A percentile compares a stretch with the other conserved stretches of the same genome.
phyloP scores from a whole-genome alignment of 768 basidiomycete species.

The Boletus sp. region DNA sequence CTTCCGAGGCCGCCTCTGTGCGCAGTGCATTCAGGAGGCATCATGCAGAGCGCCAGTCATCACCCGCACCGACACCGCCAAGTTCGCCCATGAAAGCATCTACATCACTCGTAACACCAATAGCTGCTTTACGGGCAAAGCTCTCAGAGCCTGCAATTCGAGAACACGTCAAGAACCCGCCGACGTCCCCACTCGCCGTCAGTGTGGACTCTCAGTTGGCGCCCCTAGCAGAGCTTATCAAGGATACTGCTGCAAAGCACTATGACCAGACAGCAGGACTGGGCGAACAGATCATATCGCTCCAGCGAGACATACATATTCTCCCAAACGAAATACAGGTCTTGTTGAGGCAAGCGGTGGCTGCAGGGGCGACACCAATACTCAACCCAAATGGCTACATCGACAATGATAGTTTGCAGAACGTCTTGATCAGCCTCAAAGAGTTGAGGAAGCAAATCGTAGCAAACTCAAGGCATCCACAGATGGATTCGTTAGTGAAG shows the following conservation, averaged over 20 bases:
- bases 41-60: neutral
- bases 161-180: slow-evolving; percentile 17
- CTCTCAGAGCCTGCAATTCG: slow-evolving; percentile 21
- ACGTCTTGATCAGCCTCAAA: slow-evolving; percentile 14
- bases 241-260: slow-evolving; percentile 34
- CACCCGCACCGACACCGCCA: slow-evolving; percentile 7
- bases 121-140: slow-evolving; percentile 7
- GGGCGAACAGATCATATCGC: slow-evolving; percentile 33
- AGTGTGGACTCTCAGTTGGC: slow-evolving; percentile 20
- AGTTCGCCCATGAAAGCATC: slow-evolving; percentile 7
- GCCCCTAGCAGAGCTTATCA: slow-evolving; percentile 33
- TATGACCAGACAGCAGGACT: slow-evolving; percentile 35
- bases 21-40: slow-evolving; percentile 25
- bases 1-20: slow-evolving; percentile 11
- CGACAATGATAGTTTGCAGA: slow-evolving; percentile 2
- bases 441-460: slow-evolving; percentile 16
- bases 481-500: slow-evolving; percentile 24
- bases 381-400: neutral
- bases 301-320: slow-evolving; percentile 28
- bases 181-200: slow-evolving; percentile 5
- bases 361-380: slow-evolving; percentile 1
- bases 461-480: slow-evolving; percentile 5
- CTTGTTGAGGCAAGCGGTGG: slow-evolving; percentile 10
- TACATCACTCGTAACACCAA: neutral
- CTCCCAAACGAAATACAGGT: slow-evolving; percentile 27